A percentile compares a stretch with the other conserved stretches of the same genome.
Conservation (phyloP, 1,139 yeast species). For the Scheffersomyces insectosa region DNA sequence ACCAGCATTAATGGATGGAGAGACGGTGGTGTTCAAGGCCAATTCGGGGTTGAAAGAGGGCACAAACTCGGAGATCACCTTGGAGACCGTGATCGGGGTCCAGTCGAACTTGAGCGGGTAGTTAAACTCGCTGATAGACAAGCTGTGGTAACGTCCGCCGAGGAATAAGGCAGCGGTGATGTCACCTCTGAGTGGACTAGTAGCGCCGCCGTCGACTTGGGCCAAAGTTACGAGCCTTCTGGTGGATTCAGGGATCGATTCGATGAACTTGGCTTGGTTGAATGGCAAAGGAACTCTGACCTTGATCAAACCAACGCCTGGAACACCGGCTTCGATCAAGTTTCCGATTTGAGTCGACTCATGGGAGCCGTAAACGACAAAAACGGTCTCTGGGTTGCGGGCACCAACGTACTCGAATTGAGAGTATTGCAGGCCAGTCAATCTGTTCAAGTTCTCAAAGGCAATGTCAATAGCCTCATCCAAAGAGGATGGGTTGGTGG, state of each 20-base stretch:
- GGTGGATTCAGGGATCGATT: constrained; percentile 57
- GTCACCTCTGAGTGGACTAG: constrained; percentile 60
- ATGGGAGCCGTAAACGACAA: constrained; percentile 75
- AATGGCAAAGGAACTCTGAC: constrained; percentile 83
- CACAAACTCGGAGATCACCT: constrained; percentile 48
- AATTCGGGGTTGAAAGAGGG: constrained; percentile 32
- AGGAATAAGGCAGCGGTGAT: constrained; percentile 72
- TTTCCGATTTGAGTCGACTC: constrained; percentile 58
- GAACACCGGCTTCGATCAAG: constrained; percentile 34
- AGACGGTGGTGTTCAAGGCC: constrained; percentile 11
- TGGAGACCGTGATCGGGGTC: constrained; percentile 56
- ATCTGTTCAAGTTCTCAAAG: constrained; percentile 51
- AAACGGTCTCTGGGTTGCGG: constrained; percentile 61
- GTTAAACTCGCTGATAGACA: constrained; percentile 50
- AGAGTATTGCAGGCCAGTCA: constrained; percentile 59
- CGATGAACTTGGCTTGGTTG: constrained; percentile 58
- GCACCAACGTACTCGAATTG: constrained; percentile 75
- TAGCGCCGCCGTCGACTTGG: constrained; percentile 36
- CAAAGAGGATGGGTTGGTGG: constrained; percentile 27
- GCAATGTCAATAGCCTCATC: constrained; percentile 44
- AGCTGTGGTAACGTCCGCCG: constrained; percentile 41
- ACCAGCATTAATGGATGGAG: constrained; percentile 13
- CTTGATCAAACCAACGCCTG: constrained; percentile 62
- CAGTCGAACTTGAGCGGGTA: constrained; percentile 55
- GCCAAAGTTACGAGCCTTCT: constrained; percentile 67